phyloP scores from a whole-genome alignment of 345 rosid genomes.

The Microthlaspi erraticum region DNA sequence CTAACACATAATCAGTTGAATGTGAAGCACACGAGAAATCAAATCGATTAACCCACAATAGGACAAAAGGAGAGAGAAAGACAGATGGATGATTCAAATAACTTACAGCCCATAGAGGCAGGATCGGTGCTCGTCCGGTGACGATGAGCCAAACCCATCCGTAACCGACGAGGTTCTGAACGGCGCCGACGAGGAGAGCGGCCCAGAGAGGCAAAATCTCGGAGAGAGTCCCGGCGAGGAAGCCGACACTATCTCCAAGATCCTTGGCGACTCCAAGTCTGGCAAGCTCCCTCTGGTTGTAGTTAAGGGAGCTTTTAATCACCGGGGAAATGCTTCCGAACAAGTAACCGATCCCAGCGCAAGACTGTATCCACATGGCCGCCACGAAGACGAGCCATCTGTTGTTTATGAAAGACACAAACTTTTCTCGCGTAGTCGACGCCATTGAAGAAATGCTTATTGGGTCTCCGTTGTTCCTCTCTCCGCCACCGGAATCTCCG shows the following conservation, averaged over 20 bases:
- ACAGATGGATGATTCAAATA: neutral
- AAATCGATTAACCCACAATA: neutral
- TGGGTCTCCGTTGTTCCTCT: neutral
- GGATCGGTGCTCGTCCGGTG: conserved; percentile 69
- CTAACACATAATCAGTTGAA: conserved; percentile 31
- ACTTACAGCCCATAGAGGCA: conserved; percentile 98
- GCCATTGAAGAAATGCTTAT: conserved; percentile 28
- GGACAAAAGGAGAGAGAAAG: neutral
- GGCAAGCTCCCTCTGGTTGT: conserved; percentile 84
- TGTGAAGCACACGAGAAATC: conserved; percentile 3
- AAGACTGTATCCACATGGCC: conserved; percentile 98
- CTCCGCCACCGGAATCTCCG: conserved; percentile 4
- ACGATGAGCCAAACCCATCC: conserved; percentile 98
- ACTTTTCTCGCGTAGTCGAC: conserved; percentile 58
- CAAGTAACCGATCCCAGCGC: conserved; percentile 92
- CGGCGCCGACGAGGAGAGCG: conserved; percentile 84
- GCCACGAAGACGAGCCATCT: conserved; percentile 98
- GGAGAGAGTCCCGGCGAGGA: conserved; percentile 83
- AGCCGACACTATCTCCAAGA: conserved; percentile 97
- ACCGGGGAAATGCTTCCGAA: conserved; percentile 98
- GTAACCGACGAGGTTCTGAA: conserved; percentile 88
- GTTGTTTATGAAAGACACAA: conserved; percentile 61
- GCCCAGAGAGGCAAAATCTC: conserved; percentile 97
- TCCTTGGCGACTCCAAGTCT: conserved; percentile 95
- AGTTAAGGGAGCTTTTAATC: conserved; percentile 81